A percentile compares a stretch with the other conserved stretches of the same genome.
Conservation (phyloP, 768 basidiomycete species). For the Lentinula sp. region DNA sequence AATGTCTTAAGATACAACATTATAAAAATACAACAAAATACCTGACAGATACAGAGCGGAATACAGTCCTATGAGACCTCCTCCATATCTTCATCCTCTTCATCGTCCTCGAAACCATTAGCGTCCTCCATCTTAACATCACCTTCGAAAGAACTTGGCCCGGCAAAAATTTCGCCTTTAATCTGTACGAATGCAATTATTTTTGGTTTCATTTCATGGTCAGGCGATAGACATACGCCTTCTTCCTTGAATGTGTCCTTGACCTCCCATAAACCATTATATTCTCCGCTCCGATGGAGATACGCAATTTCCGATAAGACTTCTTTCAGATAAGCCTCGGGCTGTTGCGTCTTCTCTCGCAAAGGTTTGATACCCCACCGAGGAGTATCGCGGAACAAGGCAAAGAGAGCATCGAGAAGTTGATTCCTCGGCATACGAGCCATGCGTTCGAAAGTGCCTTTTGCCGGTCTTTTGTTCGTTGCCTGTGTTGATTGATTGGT, state of each 20-base stretch:
- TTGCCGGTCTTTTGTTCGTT: constrained; percentile 60
- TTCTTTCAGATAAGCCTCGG: constrained; percentile 83
- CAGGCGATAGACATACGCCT: constrained; percentile 34
- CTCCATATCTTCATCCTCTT: constrained; percentile 64
- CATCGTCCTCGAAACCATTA: constrained; percentile 51
- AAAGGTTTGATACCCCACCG: constrained; percentile 78
- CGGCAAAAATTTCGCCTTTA: constrained; percentile 41
- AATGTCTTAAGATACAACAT: not conserved
- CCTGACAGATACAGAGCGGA: not conserved
- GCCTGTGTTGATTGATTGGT: constrained; percentile 30
- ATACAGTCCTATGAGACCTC: constrained; percentile 50
- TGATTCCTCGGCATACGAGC: constrained; percentile 72
- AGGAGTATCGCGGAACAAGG: constrained; percentile 58
- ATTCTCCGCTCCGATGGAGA: constrained; percentile 75
- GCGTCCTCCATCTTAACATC: constrained; percentile 49
- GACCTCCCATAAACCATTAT: constrained; percentile 77
- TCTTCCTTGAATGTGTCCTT: constrained; percentile 66
- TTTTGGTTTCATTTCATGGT: not conserved
- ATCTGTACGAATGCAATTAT: constrained; percentile 21
- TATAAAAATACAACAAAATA: constrained; percentile 7
- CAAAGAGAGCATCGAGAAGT: constrained; percentile 4
- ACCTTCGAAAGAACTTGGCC: constrained; percentile 22
- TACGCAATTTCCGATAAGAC: constrained; percentile 71
- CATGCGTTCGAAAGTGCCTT: constrained; percentile 80
- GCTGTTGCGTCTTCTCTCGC: constrained; percentile 79